Base-by-base conservation (phyloP, 2,329 filamentous ascomycete species). In the Aspergillus sp. region DNA sequence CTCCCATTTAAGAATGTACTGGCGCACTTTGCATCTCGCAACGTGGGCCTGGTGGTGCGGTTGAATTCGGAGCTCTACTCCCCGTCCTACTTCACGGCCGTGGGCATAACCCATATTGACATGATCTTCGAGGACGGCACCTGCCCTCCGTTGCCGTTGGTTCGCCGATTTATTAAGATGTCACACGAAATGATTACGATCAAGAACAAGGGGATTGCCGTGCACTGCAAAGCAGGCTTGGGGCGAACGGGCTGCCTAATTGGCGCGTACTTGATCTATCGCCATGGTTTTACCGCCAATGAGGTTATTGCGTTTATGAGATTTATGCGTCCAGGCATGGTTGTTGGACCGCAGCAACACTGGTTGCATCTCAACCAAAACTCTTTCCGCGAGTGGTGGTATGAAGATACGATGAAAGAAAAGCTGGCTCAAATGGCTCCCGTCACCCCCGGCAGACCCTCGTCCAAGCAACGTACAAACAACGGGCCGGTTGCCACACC, bases 61-160 rank as follows among this genome's bases (percentile, higher is more conserved):
- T 70, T 98, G 43, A 98, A 98, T 68, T 96, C 88, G 0, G 83
- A 88, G 45, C 75, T 98, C 5, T 98, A 98, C 69, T 93, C 85
- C 1, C 84, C 91, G 1, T 88, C 86, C n/a, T 95, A 89, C 67
- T 98, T 98, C 60, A 91, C 89, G 43, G 85, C 88, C 3, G 71
- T 98, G 32, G 89, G 89, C 17, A 96, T 98, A 53, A 80, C 86
- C 51, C 91, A 98, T 57, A 71, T 96, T 25, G 91, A 98, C 64
- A 98, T 98, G 91, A 96, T 98, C 52, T 98, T 98, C 54, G 91
- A 96, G 52, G 91, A 98, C 50, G 91, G 91, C 43, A 98, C 91
- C 3, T 98, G 91, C 58, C 91, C 91, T 14, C 79, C 86, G 2
- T 68, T 98, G 32, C 76, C 76, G 12, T 80, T 88, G n/a, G 91